Conservation (phyloP, 805 yeast species). For the Hanseniaspora lindneri region DNA sequence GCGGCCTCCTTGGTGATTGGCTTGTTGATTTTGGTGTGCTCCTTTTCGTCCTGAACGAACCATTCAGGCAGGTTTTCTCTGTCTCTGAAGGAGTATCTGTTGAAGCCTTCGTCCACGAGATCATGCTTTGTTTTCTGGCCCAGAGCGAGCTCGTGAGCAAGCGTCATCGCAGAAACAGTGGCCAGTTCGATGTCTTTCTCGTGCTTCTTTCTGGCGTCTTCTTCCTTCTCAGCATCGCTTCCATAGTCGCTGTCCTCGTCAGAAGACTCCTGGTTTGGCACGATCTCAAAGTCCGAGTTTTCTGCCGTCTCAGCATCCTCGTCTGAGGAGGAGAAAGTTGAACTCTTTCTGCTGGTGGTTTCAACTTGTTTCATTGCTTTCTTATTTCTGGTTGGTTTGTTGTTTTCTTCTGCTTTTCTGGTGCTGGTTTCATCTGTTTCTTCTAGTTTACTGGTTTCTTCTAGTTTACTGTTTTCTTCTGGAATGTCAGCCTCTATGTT, state of each 20-base stretch:
- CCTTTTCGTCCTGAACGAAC: conserved; percentile 87
- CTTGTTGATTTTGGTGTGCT: conserved; percentile 70
- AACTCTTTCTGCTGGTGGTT: conserved; percentile 16
- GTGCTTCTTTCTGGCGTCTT: conserved; percentile 37
- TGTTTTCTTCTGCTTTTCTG: too few relatives aligned
- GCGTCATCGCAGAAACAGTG: conserved; percentile 93
- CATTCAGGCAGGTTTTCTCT: conserved; percentile 87
- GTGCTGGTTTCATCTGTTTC: too few relatives aligned
- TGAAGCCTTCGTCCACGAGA: conserved; percentile 82
- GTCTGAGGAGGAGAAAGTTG: conserved; percentile 19
- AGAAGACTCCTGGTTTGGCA: conserved; percentile 32
- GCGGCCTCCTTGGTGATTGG: conserved; percentile 95
- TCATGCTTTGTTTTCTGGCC: conserved; percentile 80
- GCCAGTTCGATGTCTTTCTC: conserved; percentile 65
- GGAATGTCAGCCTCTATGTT: conserved; percentile 34
- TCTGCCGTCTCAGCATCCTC: conserved; percentile 20
- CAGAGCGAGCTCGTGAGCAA: conserved; percentile 88
- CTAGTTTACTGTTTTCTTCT: too few relatives aligned
- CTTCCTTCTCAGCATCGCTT: conserved; percentile 42
- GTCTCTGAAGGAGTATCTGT: conserved; percentile 85
- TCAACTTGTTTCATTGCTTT: conserved; percentile 12
- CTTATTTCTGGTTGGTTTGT: conserved; percentile 3
- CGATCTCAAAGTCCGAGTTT: conserved; percentile 37
- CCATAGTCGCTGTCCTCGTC: conserved; percentile 37
- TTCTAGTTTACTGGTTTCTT: too few relatives aligned